phyloP scores from a whole-genome alignment of 352 stramenopile species.

The Peronospora belbahrii region DNA sequence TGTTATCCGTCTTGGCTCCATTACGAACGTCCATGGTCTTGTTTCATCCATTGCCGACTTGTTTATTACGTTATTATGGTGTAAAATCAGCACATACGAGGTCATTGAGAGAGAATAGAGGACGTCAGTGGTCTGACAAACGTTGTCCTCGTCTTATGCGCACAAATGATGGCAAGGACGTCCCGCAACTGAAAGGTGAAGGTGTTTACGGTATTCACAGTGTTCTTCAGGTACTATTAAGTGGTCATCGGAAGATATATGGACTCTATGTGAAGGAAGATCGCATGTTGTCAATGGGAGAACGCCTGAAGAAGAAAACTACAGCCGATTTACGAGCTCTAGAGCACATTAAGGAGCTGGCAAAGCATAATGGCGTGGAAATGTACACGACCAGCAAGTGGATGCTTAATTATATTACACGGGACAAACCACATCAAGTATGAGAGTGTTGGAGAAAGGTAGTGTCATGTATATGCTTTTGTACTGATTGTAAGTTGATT shows the following conservation, averaged over 20 bases:
- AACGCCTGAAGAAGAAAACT: conserved; percentile 25
- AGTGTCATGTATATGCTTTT: no score
- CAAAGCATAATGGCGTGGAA: conserved; percentile 20
- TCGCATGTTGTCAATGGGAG: conserved; percentile 7
- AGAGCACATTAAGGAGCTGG: conserved; percentile 43
- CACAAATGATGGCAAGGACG: conserved; percentile 27
- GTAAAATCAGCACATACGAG: conserved; percentile 4
- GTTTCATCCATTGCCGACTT: no score
- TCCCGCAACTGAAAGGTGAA: conserved; percentile 52
- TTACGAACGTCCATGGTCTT: no score
- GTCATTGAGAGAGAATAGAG: not conserved
- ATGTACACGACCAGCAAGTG: conserved; percentile 47
- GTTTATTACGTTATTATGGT: not conserved
- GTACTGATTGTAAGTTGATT: not conserved
- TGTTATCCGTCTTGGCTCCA: no score
- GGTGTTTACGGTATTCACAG: conserved; percentile 67
- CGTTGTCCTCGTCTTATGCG: conserved; percentile 12
- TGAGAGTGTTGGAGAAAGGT: no score
- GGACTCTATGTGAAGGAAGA: conserved; percentile 48
- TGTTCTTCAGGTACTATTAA: conserved; percentile 56
- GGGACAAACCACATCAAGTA: conserved; percentile 77
- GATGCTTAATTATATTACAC: conserved; percentile 78
- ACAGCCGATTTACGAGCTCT: conserved; percentile 26
- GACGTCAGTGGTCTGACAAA: conserved; percentile 12
- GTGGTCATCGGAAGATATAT: conserved; percentile 39